Base-by-base conservation (phyloP, 441 rosid species). In the Caryocar brasiliense region DNA sequence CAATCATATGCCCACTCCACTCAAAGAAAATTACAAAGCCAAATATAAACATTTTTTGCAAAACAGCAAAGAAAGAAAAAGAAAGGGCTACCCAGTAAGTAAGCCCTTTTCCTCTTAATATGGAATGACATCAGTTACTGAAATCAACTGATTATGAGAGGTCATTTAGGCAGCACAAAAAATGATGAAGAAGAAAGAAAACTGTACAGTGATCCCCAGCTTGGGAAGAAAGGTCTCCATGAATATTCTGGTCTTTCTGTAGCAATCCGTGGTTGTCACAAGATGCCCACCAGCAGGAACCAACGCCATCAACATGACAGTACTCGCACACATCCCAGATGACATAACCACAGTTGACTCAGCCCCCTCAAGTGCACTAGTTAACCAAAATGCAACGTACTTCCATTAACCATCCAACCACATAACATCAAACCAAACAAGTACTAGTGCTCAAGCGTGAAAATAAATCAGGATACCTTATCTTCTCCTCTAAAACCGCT, bases 321-420 rank as follows among this genome's bases (percentile, higher is more conserved):
- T 81, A 62, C 94, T 92, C 38, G 95, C 99, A 66, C 92, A 88
- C 99, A 88, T 92, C 62, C 99, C 97, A 60, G 99, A 92, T 26
- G 99, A 95, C 86, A 82, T 49, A 62, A 92, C 71, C 77, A 92
- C 55, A 7, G 99, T 92, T 19, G 99, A 83, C 66, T 92, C 97
- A 34, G 97, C 92, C 43, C 97, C 94, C 63, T 92, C 99, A 51
- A 92, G 95, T 3, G 90, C 92, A 80, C 99, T 92, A 36, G 7
- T 26, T 26, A n/a, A n/a, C n/a, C n/a, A n/a, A n/a, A 33, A 26
- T 28, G 9, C n/a, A 1, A 11, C 22, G 18, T 11, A 5, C 22
- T 11, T 11, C 40, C 6, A 40, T 18, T 50, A 46, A 56, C 23
- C 25, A 37, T 56, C 14, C 9, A 47, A 66, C 15, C 27, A 17